These are phyloP conservation scores for Leishmania lainsoni DNA, from an alignment of 208 protist genomes.

Conservation along the genomic window DNA sequence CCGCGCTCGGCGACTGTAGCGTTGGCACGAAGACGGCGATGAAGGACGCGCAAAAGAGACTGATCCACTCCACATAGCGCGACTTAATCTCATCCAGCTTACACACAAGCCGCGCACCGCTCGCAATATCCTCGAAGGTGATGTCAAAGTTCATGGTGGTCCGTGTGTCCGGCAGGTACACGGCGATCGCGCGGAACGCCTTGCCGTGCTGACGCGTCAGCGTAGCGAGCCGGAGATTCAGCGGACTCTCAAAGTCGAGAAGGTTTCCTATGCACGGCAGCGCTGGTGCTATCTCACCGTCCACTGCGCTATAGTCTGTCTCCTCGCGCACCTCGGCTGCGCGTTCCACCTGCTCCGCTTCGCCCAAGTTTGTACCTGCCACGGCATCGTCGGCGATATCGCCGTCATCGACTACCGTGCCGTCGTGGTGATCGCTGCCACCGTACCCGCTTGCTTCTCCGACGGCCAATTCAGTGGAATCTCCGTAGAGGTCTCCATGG, in stretches of 20 bases:
- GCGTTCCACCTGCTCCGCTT: slow-evolving; percentile 53
- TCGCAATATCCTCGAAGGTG: slow-evolving; percentile 87
- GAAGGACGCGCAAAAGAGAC: slow-evolving; percentile 75
- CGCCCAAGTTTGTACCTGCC: slow-evolving; percentile 9
- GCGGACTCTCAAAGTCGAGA: slow-evolving; percentile 76
- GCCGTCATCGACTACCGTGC: neutral
- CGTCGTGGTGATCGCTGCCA: slow-evolving; percentile 1
- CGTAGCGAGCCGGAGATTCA: slow-evolving; percentile 88
- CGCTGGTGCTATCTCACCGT: neutral
- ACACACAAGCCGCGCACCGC: slow-evolving; percentile 65
- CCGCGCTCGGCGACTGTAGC: slow-evolving; percentile 69
- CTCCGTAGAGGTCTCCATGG: neutral
- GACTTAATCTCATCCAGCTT: slow-evolving; percentile 63
- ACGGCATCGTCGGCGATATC: slow-evolving; percentile 2
- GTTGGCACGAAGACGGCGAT: slow-evolving; percentile 85
- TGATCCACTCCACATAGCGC: slow-evolving; percentile 77
- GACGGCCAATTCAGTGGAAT: neutral
- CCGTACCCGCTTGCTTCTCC: neutral
- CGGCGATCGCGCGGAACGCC: slow-evolving; percentile 82
- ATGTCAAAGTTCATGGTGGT: slow-evolving; percentile 70
- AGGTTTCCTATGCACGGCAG: slow-evolving; percentile 42
- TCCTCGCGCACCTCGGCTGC: slow-evolving; percentile 47
- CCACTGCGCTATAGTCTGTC: slow-evolving; percentile 2
- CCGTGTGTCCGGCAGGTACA: slow-evolving; percentile 59
- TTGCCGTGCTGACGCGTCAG: slow-evolving; percentile 82